Evolutionary conservation across 257 asterid species (phyloP), one percentile per base, ranked within the genome.

Genomic region (Scutellaria galericulata): DNA sequence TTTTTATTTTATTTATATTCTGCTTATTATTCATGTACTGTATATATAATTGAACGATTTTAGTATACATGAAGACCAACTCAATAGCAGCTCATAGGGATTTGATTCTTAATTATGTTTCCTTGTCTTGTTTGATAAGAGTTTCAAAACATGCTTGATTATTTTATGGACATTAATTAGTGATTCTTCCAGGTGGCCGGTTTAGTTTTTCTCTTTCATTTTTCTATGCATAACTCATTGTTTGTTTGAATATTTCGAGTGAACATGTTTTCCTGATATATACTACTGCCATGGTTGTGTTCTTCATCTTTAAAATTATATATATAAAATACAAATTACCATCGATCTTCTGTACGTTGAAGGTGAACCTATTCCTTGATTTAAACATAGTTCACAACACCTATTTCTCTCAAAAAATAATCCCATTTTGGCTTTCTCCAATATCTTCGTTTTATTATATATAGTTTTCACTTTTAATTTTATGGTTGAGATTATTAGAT

Each of bases 131-230:
- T 70, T 66, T 78, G 55, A 64, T 37, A 74, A 55, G 45, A 42
- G 71, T 63, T 73, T 64, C 66, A 62, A 66, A 50, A 9, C 12
- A 37, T 18, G 65, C 1, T 70, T 66, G 52, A 82, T 82, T 75
- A 75, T 71, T 76, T 75, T 67, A 71, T 79, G 77, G 68, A 63
- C 51, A 13, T 39, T 59, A 20, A 13, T 39, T 59, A 20, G 14
- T 12, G 5, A 60, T 62, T 70, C 42, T 53, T 68, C 40, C 65
- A 70, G 70, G 74, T 64, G 27, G 27, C 27, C 27, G 72, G 71
- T 63, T 40, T 69, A 24, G 8, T 37, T 40, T 6, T 3, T 60
- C n/a, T 2, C 0, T 39, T 11, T 59, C 12, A 2, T 0, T 47
- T 6, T 39, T 6, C 2, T 8, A 37, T 45, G 0, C 1, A 44